Evolutionary conservation across 2,329 filamentous ascomycete species (phyloP), one percentile per base, ranked within the genome.

Genomic region (Colletotrichum sojae): DNA sequence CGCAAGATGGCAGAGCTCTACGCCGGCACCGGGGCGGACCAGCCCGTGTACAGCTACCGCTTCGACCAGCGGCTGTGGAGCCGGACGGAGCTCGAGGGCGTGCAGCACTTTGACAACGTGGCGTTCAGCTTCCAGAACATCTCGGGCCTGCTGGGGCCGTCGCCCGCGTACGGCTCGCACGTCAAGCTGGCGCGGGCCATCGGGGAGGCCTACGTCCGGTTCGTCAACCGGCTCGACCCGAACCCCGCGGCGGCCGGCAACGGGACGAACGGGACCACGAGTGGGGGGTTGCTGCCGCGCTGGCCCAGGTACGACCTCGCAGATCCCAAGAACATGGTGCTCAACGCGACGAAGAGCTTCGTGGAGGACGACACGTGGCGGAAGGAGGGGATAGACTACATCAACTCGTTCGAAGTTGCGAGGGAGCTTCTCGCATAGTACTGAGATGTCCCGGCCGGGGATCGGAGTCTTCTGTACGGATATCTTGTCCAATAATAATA

Each of bases 41-140:
- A 77, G 18, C 67, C 77, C 4, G 82, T 85, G 0, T 86, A 81
- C 70, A 84, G 82, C 67, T 87, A 86, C 75, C 82, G 84, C 2
- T 86, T 86, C 63, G 84, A 86, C 71, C 83, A 84, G 64, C 76
- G 78, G n/a, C 75, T 79, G 22, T 85, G 82, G 77, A 80, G 82
- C 68, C 78, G 80, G 6, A 72, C 73, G 3, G 77, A 78, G 15
- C 79, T 81, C 69, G 78, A 79, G 8, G 83, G 83, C 2, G 79
- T 70, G 39, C 80, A 80, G 64, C 85, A 87, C 69, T 86, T 85
- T 61, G 79, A 80, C 72, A 86, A 86, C 56, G 84, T 85, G 1
- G 83, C 83, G 2, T 86, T 83, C 73, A 83, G 80, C 69, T 86
- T 87, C 73, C 83, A 86, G 73, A 86, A 86, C 63, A 84, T 85